Base-by-base conservation (phyloP, 1,139 yeast species). In the Scheffersomyces titani region DNA sequence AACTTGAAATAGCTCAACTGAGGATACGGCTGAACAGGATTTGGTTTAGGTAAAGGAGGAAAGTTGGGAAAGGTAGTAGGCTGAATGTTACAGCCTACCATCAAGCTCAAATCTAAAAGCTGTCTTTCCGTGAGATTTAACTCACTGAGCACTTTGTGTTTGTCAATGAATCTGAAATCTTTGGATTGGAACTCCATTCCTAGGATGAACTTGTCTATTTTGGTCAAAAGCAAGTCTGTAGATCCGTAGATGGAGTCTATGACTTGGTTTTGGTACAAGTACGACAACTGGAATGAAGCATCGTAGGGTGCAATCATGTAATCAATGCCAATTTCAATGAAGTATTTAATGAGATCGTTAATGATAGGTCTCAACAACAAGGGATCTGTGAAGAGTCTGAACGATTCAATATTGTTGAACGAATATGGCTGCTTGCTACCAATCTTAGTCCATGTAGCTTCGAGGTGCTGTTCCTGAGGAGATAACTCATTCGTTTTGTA, bases 181-280 rank as follows among this genome's bases (percentile, higher is more conserved):
- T 82, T 83, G 40, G 82, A 77, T 56, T 82, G 86, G 61, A 86
- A 82, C 61, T 90, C 97, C 81, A 92, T 82, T 21, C 88, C 86
- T 53, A 88, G 72, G 57, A 93, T 87, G 58, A 92, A 86, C 64
- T 85, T 89, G 59, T 89, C 96, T 48, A 90, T 81, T 47, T 77
- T 73, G 18, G 84, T 78, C 68, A 93, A 76, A 52, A 93, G 75
- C 51, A 87, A 80, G 65, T 94, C 98, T 1, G 93, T 87, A 9
- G 97, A 89, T 1, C 97, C 97, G 70, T 87, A 92, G 47, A 93
- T 84, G 1, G 90, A 86, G 70, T 93, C 96, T 55, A 93, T 83
- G 49, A 81, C 72, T 2, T 76, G 79, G 52, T 75, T 80, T 55
- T 81, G 82, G 61, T 82, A 77, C 65, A 93, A 75, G 66, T 91